phyloP scores from a whole-genome alignment of 495 filamentous ascomycete genomes.

The Pyronema domesticum region DNA sequence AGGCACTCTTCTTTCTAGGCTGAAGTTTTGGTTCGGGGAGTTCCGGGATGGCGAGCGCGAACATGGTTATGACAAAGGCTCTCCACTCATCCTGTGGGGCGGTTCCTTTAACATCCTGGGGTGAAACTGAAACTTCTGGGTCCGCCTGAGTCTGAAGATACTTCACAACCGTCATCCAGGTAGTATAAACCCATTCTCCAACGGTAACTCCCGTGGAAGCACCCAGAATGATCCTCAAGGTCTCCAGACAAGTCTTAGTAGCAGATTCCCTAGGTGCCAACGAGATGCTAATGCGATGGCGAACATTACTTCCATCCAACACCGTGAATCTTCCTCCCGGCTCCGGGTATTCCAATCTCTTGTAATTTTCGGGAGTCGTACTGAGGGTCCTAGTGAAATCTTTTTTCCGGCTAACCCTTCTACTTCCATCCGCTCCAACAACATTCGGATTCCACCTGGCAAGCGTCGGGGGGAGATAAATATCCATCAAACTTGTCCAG shows the following conservation, averaged over 20 bases:
- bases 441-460: constrained; percentile 24
- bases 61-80: constrained; percentile 51
- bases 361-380: constrained; percentile 20
- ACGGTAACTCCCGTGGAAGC: constrained; percentile 9
- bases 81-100: constrained; percentile 47
- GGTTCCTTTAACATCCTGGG: constrained; percentile 7
- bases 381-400: constrained; percentile 22
- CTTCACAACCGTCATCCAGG: constrained; percentile 18
- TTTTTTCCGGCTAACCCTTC: constrained; percentile 21
- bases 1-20: constrained; percentile 32
- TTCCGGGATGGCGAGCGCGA: constrained; percentile 41
- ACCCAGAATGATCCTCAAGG: constrained; percentile 17
- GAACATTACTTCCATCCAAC: constrained; percentile 21
- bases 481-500: constrained; percentile 45
- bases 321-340: constrained; percentile 23
- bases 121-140: constrained; percentile 5
- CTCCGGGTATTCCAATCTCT: constrained; percentile 18
- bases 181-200: constrained; percentile 18
- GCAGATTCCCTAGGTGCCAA: constrained; percentile 17
- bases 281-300: constrained; percentile 22
- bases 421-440: constrained; percentile 23
- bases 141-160: constrained; percentile 11
- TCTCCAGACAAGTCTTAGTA: constrained; percentile 19
- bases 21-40: constrained; percentile 29
- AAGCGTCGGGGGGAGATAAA: constrained; percentile 34